phyloP scores from a whole-genome alignment of 192 early-diverging fungal genomes.

The Entomortierella lignicola region DNA sequence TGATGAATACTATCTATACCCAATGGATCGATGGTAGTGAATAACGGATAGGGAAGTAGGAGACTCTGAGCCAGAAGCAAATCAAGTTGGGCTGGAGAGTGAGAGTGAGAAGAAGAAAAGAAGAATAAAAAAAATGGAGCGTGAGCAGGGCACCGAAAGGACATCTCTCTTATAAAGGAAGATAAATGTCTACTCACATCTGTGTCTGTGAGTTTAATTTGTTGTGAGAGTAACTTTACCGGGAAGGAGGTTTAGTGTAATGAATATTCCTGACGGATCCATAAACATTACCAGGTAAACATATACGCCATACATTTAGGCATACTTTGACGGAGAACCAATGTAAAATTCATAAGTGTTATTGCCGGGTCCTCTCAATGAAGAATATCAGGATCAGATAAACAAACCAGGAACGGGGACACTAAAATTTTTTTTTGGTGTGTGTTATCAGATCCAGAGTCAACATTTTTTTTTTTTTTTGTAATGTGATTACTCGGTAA shows the following conservation, averaged over 20 bases:
- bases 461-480: conserved; percentile 36
- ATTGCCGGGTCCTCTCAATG: neutral
- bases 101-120: neutral
- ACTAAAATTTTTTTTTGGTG: no score
- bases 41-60: neutral
- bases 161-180: conserved; percentile 15
- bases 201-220: no score
- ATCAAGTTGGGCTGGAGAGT: neutral
- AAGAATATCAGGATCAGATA: conserved; percentile 5
- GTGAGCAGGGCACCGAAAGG: conserved; percentile 2
- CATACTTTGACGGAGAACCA: conserved; percentile 25
- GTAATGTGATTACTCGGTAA: neutral
- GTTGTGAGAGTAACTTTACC: neutral
- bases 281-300: neutral
- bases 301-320: no score
- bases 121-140: neutral
- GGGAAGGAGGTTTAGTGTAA: neutral
- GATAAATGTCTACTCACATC: no score
- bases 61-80: neutral
- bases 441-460: conserved; percentile 46
- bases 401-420: neutral
- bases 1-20: conserved; percentile 21
- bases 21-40: neutral
- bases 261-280: neutral
- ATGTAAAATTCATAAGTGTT: neutral